Percentiles rank a stretch among this genome's conserved stretches.
These are phyloP conservation scores for Neonectria ditissima DNA, from an alignment of 2,329 filamentous ascomycete species.

Conservation along the genomic window DNA sequence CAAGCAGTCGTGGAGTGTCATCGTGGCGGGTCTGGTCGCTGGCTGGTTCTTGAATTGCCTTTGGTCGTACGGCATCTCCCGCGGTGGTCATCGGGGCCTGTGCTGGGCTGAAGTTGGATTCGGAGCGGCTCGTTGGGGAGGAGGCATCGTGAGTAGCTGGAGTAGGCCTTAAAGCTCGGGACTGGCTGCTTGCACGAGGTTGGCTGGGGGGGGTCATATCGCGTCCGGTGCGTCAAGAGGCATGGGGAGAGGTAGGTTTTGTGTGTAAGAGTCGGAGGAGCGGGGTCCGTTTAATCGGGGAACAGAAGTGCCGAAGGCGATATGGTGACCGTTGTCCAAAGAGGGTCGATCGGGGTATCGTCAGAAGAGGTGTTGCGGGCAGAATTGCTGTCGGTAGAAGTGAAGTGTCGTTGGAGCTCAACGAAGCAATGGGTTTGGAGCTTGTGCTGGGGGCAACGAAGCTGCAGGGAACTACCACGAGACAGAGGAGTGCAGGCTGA, in stretches of 20 bases:
- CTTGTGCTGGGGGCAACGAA: not conserved
- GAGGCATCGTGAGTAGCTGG: slow-evolving; percentile 40
- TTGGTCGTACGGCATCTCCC: slow-evolving; percentile 32
- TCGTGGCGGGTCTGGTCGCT: slow-evolving; percentile 36
- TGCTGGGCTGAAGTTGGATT: slow-evolving; percentile 31
- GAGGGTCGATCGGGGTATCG: not conserved
- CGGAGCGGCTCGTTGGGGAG: slow-evolving; percentile 32
- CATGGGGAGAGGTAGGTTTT: slow-evolving; percentile 33
- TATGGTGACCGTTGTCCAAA: not conserved
- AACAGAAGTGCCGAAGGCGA: not conserved
- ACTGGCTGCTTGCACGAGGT: slow-evolving; percentile 46
- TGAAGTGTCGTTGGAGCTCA: not conserved
- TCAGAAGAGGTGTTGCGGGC: slow-evolving; percentile 1
- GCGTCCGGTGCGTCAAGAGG: slow-evolving; percentile 42
- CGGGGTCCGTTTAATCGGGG: not conserved
- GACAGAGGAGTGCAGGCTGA: slow-evolving; percentile 22
- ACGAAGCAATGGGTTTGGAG: slow-evolving; percentile 12
- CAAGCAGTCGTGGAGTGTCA: slow-evolving; percentile 41
- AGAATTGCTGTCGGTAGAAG: not conserved
- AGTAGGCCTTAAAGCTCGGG: slow-evolving; percentile 44
- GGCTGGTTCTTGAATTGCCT: slow-evolving; percentile 32
- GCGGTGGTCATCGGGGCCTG: slow-evolving; percentile 31
- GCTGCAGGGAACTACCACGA: slow-evolving; percentile 17
- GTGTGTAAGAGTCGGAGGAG: slow-evolving; percentile 11
- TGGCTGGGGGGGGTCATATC: slow-evolving; percentile 51